Evolutionary conservation across 805 yeast species (phyloP).

Genomic region (Hermanozyma aechmeae): DNA sequence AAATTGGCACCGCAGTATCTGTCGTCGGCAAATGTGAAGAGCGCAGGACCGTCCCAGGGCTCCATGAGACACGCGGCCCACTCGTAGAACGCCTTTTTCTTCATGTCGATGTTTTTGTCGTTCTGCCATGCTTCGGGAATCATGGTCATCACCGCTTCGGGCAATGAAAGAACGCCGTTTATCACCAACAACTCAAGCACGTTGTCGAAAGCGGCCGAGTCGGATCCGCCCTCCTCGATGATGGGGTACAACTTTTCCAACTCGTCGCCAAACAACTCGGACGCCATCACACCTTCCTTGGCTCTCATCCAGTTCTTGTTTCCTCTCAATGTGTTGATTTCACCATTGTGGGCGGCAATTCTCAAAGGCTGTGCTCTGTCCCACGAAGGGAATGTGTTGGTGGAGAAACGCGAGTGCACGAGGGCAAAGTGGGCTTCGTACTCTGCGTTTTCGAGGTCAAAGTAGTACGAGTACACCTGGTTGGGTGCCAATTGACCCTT

Average conservation of each 20-base stretch:
- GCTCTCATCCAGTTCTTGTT: conserved; percentile 99
- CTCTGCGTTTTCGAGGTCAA: conserved; percentile 84
- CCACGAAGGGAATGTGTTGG: conserved; percentile 99
- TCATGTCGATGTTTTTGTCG: conserved; percentile 77
- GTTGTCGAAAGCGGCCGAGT: conserved; percentile 95
- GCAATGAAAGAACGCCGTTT: conserved; percentile 84
- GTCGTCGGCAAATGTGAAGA: conserved; percentile 94
- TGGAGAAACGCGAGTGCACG: conserved; percentile 95
- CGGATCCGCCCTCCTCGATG: conserved; percentile 98
- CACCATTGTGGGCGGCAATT: conserved; percentile 98
- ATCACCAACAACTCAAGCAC: conserved; percentile 86
- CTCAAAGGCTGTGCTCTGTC: conserved; percentile 98
- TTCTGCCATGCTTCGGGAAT: conserved; percentile 99
- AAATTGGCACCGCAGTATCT: conserved; percentile 97
- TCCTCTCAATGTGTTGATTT: conserved; percentile 93
- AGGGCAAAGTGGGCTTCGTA: conserved; percentile 93
- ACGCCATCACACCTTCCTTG: conserved; percentile 92
- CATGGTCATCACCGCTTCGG: conserved; percentile 95
- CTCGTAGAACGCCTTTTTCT: conserved; percentile 90
- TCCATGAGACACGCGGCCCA: conserved; percentile 99
- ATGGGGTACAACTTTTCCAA: conserved; percentile 87
- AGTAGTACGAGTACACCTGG: conserved; percentile 91
- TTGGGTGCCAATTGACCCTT: conserved; percentile 97
- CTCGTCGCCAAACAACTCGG: conserved; percentile 81
- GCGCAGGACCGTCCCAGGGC: conserved; percentile 99